Evolutionary conservation across 352 stramenopile species (phyloP).

Genomic region (Phytopythium kandeliae): DNA sequence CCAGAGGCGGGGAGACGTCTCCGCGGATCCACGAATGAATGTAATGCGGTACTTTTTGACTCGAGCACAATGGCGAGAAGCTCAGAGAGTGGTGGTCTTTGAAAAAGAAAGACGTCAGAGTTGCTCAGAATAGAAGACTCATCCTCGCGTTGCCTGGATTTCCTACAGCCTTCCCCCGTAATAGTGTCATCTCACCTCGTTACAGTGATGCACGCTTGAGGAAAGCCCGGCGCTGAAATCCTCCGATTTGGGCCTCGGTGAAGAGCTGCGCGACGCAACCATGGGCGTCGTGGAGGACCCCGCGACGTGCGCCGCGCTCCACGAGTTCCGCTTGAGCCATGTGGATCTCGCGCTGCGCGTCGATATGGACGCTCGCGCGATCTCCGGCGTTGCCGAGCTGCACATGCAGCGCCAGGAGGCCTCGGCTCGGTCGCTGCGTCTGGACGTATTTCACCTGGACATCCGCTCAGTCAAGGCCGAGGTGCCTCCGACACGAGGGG

Average conservation of each 20-base stretch:
- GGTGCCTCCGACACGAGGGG: slow-evolving; percentile 8
- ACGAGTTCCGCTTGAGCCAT: slow-evolving; percentile 47
- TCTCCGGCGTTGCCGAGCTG: slow-evolving; percentile 32
- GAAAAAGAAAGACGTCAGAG: not conserved
- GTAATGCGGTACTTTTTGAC: not conserved
- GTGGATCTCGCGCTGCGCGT: slow-evolving; percentile 44
- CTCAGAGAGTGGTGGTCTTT: too few relatives aligned
- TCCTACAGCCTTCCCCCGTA: not conserved
- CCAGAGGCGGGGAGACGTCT: not conserved
- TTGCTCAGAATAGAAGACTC: not conserved
- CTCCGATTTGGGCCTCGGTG: too few relatives aligned
- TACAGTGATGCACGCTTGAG: not conserved
- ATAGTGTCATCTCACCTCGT: not conserved
- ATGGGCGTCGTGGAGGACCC: slow-evolving; percentile 23
- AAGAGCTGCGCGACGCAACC: not conserved
- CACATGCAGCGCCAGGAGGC: slow-evolving; percentile 18
- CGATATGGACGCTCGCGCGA: slow-evolving; percentile 20
- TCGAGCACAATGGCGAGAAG: too few relatives aligned
- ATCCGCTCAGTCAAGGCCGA: slow-evolving; percentile 39
- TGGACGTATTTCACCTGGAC: slow-evolving; percentile 60
- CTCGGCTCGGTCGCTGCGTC: slow-evolving; percentile 15
- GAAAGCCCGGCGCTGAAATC: too few relatives aligned
- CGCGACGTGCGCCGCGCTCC: slow-evolving; percentile 51
- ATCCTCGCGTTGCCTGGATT: not conserved
- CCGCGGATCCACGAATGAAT: not conserved